Evolutionary conservation across 371 early-diverging fungal genomes (phyloP), one percentile per base, ranked within the genome.

Genomic region (Parasitella parasitica): DNA sequence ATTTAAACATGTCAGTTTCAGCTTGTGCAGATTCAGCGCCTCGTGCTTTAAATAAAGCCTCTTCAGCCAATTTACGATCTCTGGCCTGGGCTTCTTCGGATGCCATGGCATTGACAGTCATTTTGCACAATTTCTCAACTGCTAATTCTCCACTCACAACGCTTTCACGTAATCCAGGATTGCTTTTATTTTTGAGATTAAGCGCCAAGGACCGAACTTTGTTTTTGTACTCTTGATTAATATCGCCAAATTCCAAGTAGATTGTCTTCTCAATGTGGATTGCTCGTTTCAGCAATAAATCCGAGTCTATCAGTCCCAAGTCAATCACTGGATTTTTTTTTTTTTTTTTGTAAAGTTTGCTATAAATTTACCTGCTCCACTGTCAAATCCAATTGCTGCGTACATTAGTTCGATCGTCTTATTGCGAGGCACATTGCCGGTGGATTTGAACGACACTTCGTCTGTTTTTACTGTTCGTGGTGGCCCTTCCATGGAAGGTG

Each of bases 1-100:
- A 98, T 68, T 84, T 90, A 82, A 97, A 97, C 86, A 88, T 87
- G 70, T 96, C 96, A 4, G 98, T 98, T 72, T 90, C 94, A 7
- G 96, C 95, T 66, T 89, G 85, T 39, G 83, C 75, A 34, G 86
- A 85, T 24, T 77, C 85, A 6, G 95, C 97, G 32, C 92, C 91
- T 69, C 89, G 82, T 34, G 96, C 94, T 51, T 89, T 86, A 60
- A 88, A 86, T 64, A 95, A 66, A 61, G 87, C 90, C 54, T 89
- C 82, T 61, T 92, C 82, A 28, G 87, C 81, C 24, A 94, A 83
- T 59, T 83, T 84, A 38, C 86, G 79, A 53, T 93, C 88, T 27
- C 86, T 81, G 11, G 84, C 84, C 69, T 89, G 89, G 24, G 87
- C 81, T 56, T 93, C 92, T 62, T 92, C 89, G 4, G 92, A 89